Conservation (phyloP, 352 stramenopile genomes). For the Saprolegnia parasitica region DNA sequence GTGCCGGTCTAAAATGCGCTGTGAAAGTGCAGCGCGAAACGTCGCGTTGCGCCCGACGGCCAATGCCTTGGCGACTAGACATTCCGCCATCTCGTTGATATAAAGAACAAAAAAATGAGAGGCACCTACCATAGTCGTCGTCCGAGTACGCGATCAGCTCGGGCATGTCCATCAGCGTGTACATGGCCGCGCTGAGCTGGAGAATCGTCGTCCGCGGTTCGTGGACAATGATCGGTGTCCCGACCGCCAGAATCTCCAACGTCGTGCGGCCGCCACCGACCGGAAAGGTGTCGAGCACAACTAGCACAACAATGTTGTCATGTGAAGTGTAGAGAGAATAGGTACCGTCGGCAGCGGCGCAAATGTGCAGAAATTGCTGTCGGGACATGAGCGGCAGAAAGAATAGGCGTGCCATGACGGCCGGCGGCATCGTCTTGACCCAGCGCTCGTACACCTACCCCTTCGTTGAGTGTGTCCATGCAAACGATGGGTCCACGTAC, state of each 20-base stretch:
- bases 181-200: conserved; percentile 61
- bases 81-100: not conserved
- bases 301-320: no score
- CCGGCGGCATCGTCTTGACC: conserved; percentile 28
- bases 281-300: conserved; percentile 61
- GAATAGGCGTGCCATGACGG: conserved; percentile 38
- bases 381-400: conserved; percentile 42
- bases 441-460: conserved; percentile 34
- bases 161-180: conserved; percentile 43
- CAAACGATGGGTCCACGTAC: conserved; percentile 21
- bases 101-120: no score
- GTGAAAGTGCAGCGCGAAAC: conserved; percentile 24
- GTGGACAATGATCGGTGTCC: conserved; percentile 53
- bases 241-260: conserved; percentile 56
- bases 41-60: conserved; percentile 35
- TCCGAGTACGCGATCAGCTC: conserved; percentile 34
- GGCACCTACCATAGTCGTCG: conserved; percentile 30
- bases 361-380: conserved; percentile 42
- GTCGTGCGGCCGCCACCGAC: conserved; percentile 52
- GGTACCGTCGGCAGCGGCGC: conserved; percentile 36
- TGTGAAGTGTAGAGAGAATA: not conserved
- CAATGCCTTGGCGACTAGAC: conserved; percentile 30
- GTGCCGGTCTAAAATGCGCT: conserved; percentile 35
- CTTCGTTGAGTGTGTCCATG: not conserved
- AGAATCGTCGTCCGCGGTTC: conserved; percentile 46